Conservation (phyloP, 495 filamentous ascomycete genomes). For the Penicillium samsonianum region DNA sequence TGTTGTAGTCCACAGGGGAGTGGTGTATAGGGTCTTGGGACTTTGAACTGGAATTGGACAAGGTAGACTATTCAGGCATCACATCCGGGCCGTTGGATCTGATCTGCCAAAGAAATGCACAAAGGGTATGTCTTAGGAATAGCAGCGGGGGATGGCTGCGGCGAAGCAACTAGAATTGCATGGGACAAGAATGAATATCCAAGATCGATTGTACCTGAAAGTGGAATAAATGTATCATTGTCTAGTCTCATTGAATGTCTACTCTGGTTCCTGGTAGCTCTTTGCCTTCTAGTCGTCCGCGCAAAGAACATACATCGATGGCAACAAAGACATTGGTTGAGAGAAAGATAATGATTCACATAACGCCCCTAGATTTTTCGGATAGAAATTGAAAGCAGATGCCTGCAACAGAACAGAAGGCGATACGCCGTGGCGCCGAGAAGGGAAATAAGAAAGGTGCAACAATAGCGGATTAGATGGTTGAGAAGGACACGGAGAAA, state of each 20-base stretch:
- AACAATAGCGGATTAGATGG: conserved; percentile 4
- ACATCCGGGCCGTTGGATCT: no score
- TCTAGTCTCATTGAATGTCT: neutral
- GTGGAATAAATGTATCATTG: neutral
- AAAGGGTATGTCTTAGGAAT: no score
- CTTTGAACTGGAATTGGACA: no score
- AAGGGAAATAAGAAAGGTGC: conserved; percentile 3
- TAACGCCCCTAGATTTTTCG: neutral
- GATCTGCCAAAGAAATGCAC: no score
- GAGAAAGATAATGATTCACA: neutral
- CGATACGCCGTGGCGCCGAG: conserved; percentile 8
- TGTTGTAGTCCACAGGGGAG: no score
- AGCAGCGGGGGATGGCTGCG: no score
- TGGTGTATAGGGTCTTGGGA: no score
- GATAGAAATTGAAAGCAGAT: neutral
- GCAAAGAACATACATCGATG: neutral
- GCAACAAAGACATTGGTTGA: neutral
- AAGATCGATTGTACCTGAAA: neutral
- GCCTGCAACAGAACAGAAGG: neutral
- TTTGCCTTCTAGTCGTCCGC: neutral
- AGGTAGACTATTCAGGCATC: no score
- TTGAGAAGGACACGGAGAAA: neutral
- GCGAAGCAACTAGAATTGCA: no score
- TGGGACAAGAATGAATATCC: no score
- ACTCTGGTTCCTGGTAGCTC: neutral